A percentile compares a stretch with the other conserved stretches of the same genome.
Conservation (phyloP, 805 yeast species). For the Candida sanyiensis region DNA sequence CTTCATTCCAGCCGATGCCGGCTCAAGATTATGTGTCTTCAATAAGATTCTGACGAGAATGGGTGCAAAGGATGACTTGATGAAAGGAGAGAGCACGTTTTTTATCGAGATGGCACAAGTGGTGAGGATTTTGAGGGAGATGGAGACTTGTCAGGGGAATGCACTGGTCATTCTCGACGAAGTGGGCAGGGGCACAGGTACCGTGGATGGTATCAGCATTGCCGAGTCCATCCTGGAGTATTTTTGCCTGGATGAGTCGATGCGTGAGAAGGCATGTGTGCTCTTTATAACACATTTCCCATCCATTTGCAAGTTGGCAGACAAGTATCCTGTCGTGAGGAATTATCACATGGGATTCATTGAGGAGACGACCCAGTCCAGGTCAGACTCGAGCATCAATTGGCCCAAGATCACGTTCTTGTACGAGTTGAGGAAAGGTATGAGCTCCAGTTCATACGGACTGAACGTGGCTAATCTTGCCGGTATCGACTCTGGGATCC, state of each 20-base stretch:
- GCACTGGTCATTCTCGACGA: constrained; percentile 89
- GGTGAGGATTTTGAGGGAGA: constrained; percentile 62
- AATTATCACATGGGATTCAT: constrained; percentile 86
- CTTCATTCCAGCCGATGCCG: constrained; percentile 74
- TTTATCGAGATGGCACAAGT: constrained; percentile 96
- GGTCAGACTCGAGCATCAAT: constrained; percentile 28
- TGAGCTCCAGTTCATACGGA: constrained; percentile 92
- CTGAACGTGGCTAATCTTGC: constrained; percentile 96
- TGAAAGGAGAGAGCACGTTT: constrained; percentile 93
- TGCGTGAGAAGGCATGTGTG: constrained; percentile 64
- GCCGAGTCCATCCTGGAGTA: constrained; percentile 94
- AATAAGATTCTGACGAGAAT: constrained; percentile 92
- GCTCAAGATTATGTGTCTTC: constrained; percentile 67
- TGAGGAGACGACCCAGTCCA: constrained; percentile 23
- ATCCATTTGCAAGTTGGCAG: constrained; percentile 77
- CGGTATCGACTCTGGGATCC: constrained; percentile 79
- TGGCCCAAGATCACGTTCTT: constrained; percentile 70
- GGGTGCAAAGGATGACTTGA: constrained; percentile 96
- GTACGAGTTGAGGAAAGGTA: constrained; percentile 87
- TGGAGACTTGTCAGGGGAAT: constrained; percentile 50
- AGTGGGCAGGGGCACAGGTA: constrained; percentile 73
- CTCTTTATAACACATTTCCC: constrained; percentile 95
- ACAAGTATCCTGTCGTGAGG: constrained; percentile 50
- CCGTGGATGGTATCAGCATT: constrained; percentile 95
- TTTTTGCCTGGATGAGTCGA: constrained; percentile 43